Evolutionary conservation across 2,329 filamentous ascomycete species (phyloP).

Genomic region (Penicillium expansum): DNA sequence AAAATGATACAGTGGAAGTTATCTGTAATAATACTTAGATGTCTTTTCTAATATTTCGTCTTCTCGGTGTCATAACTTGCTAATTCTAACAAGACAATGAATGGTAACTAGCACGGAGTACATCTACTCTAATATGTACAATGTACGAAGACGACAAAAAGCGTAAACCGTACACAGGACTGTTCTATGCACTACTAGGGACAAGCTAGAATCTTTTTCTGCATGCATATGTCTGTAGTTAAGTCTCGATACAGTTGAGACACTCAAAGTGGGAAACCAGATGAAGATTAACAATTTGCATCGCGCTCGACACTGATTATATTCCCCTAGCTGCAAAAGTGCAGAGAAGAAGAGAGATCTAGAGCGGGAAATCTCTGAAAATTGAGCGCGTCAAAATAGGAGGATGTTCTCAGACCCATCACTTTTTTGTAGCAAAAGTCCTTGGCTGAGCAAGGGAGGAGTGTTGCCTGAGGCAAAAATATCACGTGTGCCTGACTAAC

Average conservation of each 20-base stretch:
- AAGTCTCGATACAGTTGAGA: neutral
- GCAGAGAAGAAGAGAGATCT: neutral
- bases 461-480: constrained; percentile 7
- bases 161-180: neutral
- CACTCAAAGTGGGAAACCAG: neutral
- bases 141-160: neutral
- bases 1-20: neutral
- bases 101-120: neutral
- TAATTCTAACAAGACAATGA: neutral
- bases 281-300: neutral
- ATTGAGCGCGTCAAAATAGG: neutral
- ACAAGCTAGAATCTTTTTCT: neutral
- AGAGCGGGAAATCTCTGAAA: neutral
- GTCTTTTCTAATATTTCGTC: neutral
- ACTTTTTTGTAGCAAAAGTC: neutral
- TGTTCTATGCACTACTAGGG: neutral
- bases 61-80: neutral
- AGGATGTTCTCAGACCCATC: neutral
- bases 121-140: neutral
- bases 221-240: neutral
- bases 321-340: neutral
- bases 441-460: neutral
- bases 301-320: neutral
- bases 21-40: neutral
- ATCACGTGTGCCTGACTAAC: constrained; percentile 16